Base-by-base conservation (phyloP, 768 basidiomycete genomes). In the Xanthoconium stramineum region DNA sequence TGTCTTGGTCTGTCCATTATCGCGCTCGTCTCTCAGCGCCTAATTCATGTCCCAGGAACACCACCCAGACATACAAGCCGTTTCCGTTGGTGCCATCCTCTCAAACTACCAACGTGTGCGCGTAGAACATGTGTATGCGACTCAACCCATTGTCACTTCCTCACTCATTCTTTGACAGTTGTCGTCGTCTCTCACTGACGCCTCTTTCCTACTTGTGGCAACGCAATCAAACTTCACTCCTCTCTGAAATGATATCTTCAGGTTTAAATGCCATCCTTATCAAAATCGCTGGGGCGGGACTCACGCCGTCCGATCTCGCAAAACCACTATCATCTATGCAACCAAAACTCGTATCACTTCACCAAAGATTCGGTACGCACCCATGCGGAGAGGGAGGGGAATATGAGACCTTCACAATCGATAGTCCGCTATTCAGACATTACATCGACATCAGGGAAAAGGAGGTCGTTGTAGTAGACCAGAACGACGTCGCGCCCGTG, bases 301-400 rank as follows among this genome's bases (percentile, higher is more conserved):
- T 96, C 15, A 85, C 81, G 12, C 74, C 79, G 1, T 76, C 83
- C 32, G 89, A 98, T 68, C 84, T 99, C 6, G 91, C 93, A 17
- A 85, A 83, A 69, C 79, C 83, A 0, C 76, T 99, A 24, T 76
- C 72, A 1, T 75, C 89, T 56, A 91, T 97, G 84, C 79, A 87
- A 60, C 78, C 83, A 3, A 88, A 83, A 7, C 74, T 99, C 24
- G 61, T 75, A 15, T 86, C 83, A 62, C 79, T 99, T 63, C 92
- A 95, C 68, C 66, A 73, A 11, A 72, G 83, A 29, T 99, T 94
- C 64, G 94, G 94, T 5, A 86, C 89, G 0, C 97, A 99, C 67
- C 81, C 96, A 2, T 98, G 96, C 59, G 97, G 97, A 11, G 97
- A 99, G 74, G 97, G 97, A 2, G 97, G 97, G 3, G 97, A 99